Base-by-base conservation (phyloP, 305 asterid genomes). In the Caryopteris hybrid region DNA sequence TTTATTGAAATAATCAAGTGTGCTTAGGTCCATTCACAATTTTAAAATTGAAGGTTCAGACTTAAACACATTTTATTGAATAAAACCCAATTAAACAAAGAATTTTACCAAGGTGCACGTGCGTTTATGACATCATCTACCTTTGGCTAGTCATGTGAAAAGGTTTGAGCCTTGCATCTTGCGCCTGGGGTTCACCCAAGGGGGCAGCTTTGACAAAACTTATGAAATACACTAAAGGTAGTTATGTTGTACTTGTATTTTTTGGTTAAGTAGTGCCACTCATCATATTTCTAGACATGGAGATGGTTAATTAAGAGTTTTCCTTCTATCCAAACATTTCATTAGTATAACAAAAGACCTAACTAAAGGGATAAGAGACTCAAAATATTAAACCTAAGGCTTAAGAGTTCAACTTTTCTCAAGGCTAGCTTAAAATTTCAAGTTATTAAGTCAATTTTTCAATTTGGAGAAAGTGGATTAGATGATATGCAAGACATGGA, bases 351-450 rank as follows among this genome's bases (percentile, higher is more conserved):
- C 48, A 18, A 27, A 61, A 25, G 39, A 42, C 33, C 64, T 51
- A 8, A 58, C n/a, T n/a, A n/a, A 45, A 58, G 20, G 62, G 17
- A 47, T 45, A 68, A 57, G 18, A 25, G 21, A 33, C 27, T 73
- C 68, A 57, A 73, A 21, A 34, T 23, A 43, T 43, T 73, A 47
- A 58, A 58, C 13, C 46, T 47, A 47, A 47, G 8, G 5, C 42
- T 39, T 34, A 5, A 3, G 34, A 47, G n/a, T 58, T 36, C 31
- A 7, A 69, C 2, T 31, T 43, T 62, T 74, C 72, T n/a, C n/a
- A n/a, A 68, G 71, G 69, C 41, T 66, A 68, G 74, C 69, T 74
- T 66, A 23, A 67, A 66, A 47, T 9, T 33, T 73, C 43, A 60
- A 55, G 66, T 13, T 22, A 34, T 31, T 18, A n/a, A n/a, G n/a